phyloP scores from a whole-genome alignment of 441 rosid species.

The Omphalea diandra region DNA sequence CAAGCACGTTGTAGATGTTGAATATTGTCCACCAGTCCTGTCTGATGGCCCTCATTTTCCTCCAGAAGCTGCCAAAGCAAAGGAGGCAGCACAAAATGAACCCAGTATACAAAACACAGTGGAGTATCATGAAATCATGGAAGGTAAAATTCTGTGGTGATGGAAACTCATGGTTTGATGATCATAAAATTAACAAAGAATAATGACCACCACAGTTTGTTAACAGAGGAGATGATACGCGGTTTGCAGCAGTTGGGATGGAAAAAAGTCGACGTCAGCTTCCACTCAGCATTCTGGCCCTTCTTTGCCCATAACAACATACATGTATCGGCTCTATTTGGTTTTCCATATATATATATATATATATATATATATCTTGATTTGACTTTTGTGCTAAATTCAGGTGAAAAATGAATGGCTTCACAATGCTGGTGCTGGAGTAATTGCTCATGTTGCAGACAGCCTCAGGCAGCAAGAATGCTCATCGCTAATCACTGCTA shows the following conservation, averaged over 20 bases:
- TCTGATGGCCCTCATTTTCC: slow-evolving; percentile 85
- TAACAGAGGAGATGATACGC: slow-evolving; percentile 84
- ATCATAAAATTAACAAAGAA: background rate
- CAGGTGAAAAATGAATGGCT: slow-evolving; percentile 92
- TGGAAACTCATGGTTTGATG: background rate
- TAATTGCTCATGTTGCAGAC: slow-evolving; percentile 91
- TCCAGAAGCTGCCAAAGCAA: slow-evolving; percentile 85
- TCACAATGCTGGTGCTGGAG: slow-evolving; percentile 88
- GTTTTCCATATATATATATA: background rate
- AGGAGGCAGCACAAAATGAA: slow-evolving; percentile 80
- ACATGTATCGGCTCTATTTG: slow-evolving; percentile 44
- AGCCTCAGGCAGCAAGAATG: slow-evolving; percentile 73
- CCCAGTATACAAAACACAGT: slow-evolving; percentile 57
- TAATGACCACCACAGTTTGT: slow-evolving; percentile 15
- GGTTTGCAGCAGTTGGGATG: slow-evolving; percentile 89
- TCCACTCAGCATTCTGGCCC: slow-evolving; percentile 88
- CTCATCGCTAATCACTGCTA: slow-evolving; percentile 49
- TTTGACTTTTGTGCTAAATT: background rate
- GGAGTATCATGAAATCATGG: slow-evolving; percentile 79
- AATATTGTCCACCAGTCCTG: slow-evolving; percentile 74
- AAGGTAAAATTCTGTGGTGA: slow-evolving; percentile 46
- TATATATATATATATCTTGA: background rate
- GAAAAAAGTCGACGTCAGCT: slow-evolving; percentile 95
- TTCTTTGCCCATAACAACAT: slow-evolving; percentile 95
- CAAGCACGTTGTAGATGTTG: slow-evolving; percentile 92